Base-by-base conservation (phyloP, 164 flowering plant genomes). In the Chloranthus sessilifolius region DNA sequence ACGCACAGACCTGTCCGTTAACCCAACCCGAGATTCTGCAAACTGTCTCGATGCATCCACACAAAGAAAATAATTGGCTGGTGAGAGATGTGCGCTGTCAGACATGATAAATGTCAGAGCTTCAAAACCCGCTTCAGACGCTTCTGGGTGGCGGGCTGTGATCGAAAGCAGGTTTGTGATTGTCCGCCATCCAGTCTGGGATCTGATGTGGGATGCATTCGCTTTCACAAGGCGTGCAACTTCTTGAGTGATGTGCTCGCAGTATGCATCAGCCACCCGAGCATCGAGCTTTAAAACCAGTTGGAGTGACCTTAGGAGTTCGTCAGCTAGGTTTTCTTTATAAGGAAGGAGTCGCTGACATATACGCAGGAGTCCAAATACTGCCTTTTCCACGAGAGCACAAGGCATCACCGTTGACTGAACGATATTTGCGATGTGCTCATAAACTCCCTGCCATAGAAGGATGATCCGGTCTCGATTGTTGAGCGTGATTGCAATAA, bases 261-360 rank as follows among this genome's bases (percentile, higher is more conserved):
- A 72, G 49, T 72, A 72, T 7, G 76, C 70, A 65, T 72, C 73
- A 20, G 76, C 73, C 16, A 72, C 73, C 47, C 76, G 59, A 29
- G 70, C 76, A 58, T 72, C 70, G 19, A 72, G 76, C 60, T 72
- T 68, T 50, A 61, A 28, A 8, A 72, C 60, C 26, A 72, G 48
- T 14, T 68, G 73, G 37, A 72, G 59, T 24, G 76, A 72, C 53
- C 66, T 58, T 23, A 72, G 45, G 31, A 72, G 70, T 30, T 72
- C 76, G 41, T 72, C 76, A 47, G 70, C 65, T 37, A 67, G 62
- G 43, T 58, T 64, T 37, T 67, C 72, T 42, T 67, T 67, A 40
- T 68, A 67, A 6, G 76, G 76, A 37, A 67, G 73, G 42, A 72
- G 47, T 33, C 72, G 48, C 45, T 72, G 72, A 51, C 72, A 72